Percentiles rank a stretch among this genome's conserved stretches.
Conservation (phyloP, 2,329 filamentous ascomycete genomes). For the Epichloe baconii region DNA sequence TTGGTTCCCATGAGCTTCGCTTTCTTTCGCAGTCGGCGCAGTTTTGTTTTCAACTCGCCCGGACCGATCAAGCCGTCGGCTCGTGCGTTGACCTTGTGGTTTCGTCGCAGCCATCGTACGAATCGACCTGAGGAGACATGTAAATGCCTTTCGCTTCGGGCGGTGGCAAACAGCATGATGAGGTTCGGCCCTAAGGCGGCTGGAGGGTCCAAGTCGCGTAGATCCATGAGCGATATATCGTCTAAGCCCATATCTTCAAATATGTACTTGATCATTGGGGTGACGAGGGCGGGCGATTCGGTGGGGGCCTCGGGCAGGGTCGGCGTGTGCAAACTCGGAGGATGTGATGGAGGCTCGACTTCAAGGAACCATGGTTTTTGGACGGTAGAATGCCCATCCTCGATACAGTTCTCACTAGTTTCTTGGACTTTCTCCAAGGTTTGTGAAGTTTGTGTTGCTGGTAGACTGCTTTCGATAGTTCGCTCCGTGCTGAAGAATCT, state of each 20-base stretch:
- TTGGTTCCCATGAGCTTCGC: conserved; percentile 68
- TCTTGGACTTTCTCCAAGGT: conserved; percentile 12
- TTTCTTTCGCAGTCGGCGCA: conserved; percentile 66
- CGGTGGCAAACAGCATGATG: conserved; percentile 85
- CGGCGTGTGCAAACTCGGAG: conserved; percentile 32
- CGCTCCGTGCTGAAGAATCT: conserved; percentile 13
- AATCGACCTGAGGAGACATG: conserved; percentile 85
- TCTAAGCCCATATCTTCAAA: conserved; percentile 81
- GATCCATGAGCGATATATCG: conserved; percentile 65
- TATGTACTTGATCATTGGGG: conserved; percentile 61
- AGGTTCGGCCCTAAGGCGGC: conserved; percentile 78
- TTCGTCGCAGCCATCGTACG: conserved; percentile 68
- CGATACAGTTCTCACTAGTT: conserved; percentile 12
- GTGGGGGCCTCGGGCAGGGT: conserved; percentile 45
- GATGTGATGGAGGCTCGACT: conserved; percentile 45
- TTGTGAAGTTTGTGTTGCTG: conserved; percentile 6
- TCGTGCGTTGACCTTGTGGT: conserved; percentile 58
- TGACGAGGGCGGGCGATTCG: conserved; percentile 57
- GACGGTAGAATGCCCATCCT: not conserved
- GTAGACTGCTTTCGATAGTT: conserved; percentile 9
- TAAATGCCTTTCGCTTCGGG: conserved; percentile 83
- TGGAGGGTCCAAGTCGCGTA: conserved; percentile 73
- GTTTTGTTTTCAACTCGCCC: conserved; percentile 80
- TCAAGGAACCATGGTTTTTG: conserved; percentile 75
- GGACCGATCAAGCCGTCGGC: conserved; percentile 83